phyloP scores from a whole-genome alignment of 305 asterid genomes.

The Fraxinus dipetala region DNA sequence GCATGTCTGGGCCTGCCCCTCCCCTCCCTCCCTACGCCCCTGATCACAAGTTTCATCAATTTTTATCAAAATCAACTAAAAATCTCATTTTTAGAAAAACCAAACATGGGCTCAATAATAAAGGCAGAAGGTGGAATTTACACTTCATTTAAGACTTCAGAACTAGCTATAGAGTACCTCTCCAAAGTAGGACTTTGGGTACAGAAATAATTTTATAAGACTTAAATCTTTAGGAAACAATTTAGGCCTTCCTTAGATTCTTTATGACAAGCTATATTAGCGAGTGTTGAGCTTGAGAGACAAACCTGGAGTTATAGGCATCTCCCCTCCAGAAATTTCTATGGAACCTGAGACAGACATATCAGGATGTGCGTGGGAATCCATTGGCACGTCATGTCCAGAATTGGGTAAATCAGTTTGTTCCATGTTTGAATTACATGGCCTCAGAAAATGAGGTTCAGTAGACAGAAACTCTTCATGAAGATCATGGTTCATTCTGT shows the following conservation, averaged over 20 bases:
- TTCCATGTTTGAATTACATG: conserved; percentile 43
- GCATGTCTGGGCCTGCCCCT: background rate
- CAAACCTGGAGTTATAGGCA: conserved; percentile 49
- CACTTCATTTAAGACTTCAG: background rate
- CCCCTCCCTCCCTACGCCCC: background rate
- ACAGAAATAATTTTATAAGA: conserved; percentile 2
- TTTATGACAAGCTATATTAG: conserved; percentile 9
- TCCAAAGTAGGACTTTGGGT: background rate
- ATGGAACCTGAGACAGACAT: conserved; percentile 17
- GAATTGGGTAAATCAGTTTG: conserved; percentile 34
- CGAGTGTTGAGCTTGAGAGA: conserved; percentile 19
- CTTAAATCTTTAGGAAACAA: background rate
- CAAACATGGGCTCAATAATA: background rate
- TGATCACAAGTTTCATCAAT: background rate
- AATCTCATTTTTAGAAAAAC: background rate
- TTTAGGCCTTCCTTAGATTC: background rate
- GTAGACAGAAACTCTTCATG: conserved; percentile 29
- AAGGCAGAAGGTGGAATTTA: background rate
- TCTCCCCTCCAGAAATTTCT: conserved; percentile 31
- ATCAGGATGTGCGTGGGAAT: conserved; percentile 35
- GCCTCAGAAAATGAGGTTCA: conserved; percentile 43
- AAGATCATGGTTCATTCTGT: conserved; percentile 26
- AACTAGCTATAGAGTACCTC: conserved; percentile 1
- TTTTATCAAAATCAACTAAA: background rate
- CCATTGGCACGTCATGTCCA: conserved; percentile 29